Percentiles rank a stretch among this genome's conserved stretches.
phyloP scores from a whole-genome alignment of 2,329 filamentous ascomycete species.

The Beauveria bassiana region DNA sequence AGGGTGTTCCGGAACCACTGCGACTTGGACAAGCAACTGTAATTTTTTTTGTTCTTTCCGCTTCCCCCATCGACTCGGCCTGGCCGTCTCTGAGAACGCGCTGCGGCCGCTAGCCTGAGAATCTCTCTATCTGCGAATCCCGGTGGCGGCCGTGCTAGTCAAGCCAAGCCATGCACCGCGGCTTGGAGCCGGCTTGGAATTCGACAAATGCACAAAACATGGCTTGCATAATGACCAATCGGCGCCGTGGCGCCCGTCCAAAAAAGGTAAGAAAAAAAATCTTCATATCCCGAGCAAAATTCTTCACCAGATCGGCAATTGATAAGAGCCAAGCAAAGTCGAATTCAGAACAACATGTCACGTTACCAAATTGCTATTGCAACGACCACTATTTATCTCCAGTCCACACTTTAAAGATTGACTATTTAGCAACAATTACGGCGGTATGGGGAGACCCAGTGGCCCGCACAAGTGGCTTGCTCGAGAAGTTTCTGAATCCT shows the following conservation, averaged over 20 bases:
- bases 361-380: background rate
- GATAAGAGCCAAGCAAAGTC: background rate
- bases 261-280: conserved; percentile 2
- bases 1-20: background rate
- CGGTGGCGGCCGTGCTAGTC: background rate
- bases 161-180: background rate
- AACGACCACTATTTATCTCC: background rate
- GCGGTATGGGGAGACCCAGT: background rate
- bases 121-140: background rate
- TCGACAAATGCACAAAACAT: background rate
- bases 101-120: background rate
- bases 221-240: conserved; percentile 8
- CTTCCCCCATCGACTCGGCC: background rate
- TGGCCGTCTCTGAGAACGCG: background rate
- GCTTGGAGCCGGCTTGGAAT: conserved; percentile 2
- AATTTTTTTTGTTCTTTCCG: background rate
- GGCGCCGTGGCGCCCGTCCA: background rate
- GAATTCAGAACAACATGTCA: background rate
- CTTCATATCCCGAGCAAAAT: background rate
- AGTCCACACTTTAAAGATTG: background rate
- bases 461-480: background rate
- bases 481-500: background rate
- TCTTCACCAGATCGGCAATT: conserved; percentile 4
- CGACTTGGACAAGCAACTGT: background rate
- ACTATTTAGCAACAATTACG: background rate